Percentiles rank a stretch among this genome's conserved stretches.
These are phyloP conservation scores for Yarrowia sp. DNA, from an alignment of 805 yeast genomes.

Conservation along the genomic window DNA sequence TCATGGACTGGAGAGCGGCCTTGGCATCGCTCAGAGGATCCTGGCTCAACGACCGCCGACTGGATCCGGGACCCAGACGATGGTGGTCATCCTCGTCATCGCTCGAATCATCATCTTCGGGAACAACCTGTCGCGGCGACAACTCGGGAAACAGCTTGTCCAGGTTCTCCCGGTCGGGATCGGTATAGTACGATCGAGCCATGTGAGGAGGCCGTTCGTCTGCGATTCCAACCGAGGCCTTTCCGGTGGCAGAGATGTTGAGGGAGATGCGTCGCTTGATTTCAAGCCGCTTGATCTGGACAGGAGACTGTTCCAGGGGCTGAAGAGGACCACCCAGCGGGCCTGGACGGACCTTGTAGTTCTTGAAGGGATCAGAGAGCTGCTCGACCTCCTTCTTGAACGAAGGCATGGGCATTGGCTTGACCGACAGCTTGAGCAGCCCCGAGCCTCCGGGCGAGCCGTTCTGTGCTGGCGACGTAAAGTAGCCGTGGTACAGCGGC, in stretches of 20 bases:
- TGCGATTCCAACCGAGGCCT: constrained; percentile 11
- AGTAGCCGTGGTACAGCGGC: constrained; percentile 30
- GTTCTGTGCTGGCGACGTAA: constrained; percentile 28
- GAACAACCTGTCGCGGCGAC: constrained; percentile 14
- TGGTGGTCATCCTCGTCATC: not conserved
- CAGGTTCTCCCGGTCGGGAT: constrained; percentile 10
- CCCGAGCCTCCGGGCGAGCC: not conserved
- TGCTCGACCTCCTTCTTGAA: constrained; percentile 8
- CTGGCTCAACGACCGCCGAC: not conserved
- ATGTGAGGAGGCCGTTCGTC: not conserved
- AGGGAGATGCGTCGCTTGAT: constrained; percentile 13
- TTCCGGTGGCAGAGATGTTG: constrained; percentile 14
- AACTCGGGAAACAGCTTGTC: constrained; percentile 23
- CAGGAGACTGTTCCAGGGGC: constrained; percentile 21
- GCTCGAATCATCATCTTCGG: not conserved
- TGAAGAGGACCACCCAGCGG: not conserved
- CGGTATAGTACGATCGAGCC: constrained; percentile 8
- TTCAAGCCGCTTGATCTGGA: constrained; percentile 15
- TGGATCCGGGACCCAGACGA: not conserved
- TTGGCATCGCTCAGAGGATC: constrained; percentile 22
- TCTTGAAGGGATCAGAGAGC: not conserved
- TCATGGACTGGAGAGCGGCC: constrained; percentile 17
- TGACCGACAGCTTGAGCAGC: constrained; percentile 7
- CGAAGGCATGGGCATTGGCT: constrained; percentile 11
- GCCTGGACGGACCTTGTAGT: not conserved